Percentiles rank a stretch among this genome's conserved stretches.
These are phyloP conservation scores for Marsdenia floribunda DNA, from an alignment of 257 asterid species.

Conservation along the genomic window DNA sequence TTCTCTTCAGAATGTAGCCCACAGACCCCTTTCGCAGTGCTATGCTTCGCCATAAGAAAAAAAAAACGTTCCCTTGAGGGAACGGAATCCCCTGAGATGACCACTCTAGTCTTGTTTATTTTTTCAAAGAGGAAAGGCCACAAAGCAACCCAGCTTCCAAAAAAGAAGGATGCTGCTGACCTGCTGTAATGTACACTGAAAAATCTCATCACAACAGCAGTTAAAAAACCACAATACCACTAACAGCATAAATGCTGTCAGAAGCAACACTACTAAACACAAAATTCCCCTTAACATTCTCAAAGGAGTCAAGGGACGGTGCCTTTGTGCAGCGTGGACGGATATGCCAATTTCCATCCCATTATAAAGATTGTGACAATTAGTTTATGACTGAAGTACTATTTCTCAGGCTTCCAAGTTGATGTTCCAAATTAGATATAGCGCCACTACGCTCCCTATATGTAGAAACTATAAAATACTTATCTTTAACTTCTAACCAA, in stretches of 20 bases:
- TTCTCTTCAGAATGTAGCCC: conserved; percentile 71
- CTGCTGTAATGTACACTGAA: conserved; percentile 63
- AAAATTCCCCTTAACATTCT: conserved; percentile 59
- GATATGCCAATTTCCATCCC: conserved; percentile 38
- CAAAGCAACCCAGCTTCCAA: conserved; percentile 81
- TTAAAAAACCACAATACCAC: conserved; percentile 61
- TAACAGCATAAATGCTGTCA: conserved; percentile 67
- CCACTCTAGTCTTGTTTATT: conserved; percentile 65
- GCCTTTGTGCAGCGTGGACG: conserved; percentile 38
- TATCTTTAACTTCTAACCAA: neutral
- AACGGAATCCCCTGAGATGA: conserved; percentile 72
- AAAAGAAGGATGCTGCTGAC: conserved; percentile 47
- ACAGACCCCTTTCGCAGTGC: conserved; percentile 66
- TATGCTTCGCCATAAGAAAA: conserved; percentile 62
- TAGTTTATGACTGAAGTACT: neutral
- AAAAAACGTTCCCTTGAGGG: conserved; percentile 59
- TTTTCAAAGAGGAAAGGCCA: conserved; percentile 90
- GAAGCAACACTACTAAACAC: conserved; percentile 49
- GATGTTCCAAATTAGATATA: neutral
- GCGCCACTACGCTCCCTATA: no score
- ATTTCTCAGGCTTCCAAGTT: neutral
- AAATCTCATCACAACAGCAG: conserved; percentile 51
- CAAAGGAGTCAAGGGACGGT: conserved; percentile 46
- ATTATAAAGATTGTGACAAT: neutral
- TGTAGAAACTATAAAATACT: neutral